Percentiles rank a stretch among this genome's conserved stretches.
These are phyloP conservation scores for Sisymbrium irio DNA, from an alignment of 345 rosid species.

Conservation along the genomic window DNA sequence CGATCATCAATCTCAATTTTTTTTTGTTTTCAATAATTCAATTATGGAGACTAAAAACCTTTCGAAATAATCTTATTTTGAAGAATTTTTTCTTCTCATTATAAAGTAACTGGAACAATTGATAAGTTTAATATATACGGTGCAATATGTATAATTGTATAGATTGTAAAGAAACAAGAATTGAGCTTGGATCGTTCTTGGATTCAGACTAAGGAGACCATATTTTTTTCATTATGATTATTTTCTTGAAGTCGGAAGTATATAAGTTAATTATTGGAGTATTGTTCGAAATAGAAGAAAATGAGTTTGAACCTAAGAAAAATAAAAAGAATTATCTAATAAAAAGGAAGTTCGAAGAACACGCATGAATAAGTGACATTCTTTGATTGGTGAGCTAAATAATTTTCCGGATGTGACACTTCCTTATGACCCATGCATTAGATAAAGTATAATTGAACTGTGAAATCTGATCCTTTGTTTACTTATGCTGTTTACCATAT, in stretches of 20 bases:
- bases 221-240: background rate
- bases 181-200: background rate
- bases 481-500: background rate
- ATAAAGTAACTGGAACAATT: background rate
- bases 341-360: constrained; percentile 8
- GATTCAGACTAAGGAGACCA: background rate
- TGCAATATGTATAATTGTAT: background rate
- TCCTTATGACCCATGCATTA: constrained; percentile 23
- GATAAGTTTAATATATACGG: background rate
- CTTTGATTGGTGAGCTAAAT: constrained; percentile 34
- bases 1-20: background rate
- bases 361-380: constrained; percentile 22
- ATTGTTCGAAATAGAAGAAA: background rate
- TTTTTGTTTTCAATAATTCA: background rate
- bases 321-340: background rate
- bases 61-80: background rate
- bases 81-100: background rate
- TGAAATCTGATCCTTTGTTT: constrained; percentile 2
- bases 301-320: constrained; percentile 14
- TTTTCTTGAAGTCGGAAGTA: background rate
- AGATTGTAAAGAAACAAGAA: background rate
- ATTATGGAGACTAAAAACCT: background rate
- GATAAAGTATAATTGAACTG: background rate
- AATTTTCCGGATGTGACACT: constrained; percentile 31
- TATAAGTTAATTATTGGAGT: constrained; percentile 2